Base-by-base conservation (phyloP, 2,329 filamentous ascomycete species). In the Fusarium ramigenum region DNA sequence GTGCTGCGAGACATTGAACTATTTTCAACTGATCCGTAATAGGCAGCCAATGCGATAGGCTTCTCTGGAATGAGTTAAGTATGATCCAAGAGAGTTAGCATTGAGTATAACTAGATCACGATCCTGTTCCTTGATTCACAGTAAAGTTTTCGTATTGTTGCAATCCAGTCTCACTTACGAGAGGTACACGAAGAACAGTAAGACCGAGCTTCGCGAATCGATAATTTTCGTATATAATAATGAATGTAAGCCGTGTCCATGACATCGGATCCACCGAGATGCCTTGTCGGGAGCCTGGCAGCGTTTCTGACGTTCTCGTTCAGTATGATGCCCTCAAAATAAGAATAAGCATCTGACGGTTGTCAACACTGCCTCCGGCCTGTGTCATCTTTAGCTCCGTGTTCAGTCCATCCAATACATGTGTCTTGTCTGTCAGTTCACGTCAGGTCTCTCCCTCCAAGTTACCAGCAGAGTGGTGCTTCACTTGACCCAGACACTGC, bases 291-390 rank as follows among this genome's bases (percentile, higher is more conserved):
- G 37, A 58, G 69, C 49, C 69, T 69, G 40, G 15, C 49, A 57
- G 58, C 19, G 23, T 37, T 18, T 30, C 43, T 18, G 36, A 36
- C 53, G 30, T 66, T 42, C 32, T 54, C 21, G 28, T 39, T 49
- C 19, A 16, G 46, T 50, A 40, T 42, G 47, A 61, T 46, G 30
- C 30, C 28, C 67, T 72, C 60, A 63, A 56, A 65, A 71, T 69
- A 74, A 72, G 67, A 74, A 71, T 72, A 73, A 62, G 71, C 70
- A 72, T 73, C 50, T 72, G 49, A 72, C 70, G 37, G 49, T 46
- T 67, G 43, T 53, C 47, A 61, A 66, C 70, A 73, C 70, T 73
- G 62, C 70, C 70, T 52, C 57, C 40, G 30, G 47, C 34, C 39
- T 61, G 70, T 74, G 67, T 62, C 67, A 72, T 72, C 21, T 37